A percentile compares a stretch with the other conserved stretches of the same genome.
Evolutionary conservation across 305 asterid genomes (phyloP).

Genomic region (Fraxinus dipetala): DNA sequence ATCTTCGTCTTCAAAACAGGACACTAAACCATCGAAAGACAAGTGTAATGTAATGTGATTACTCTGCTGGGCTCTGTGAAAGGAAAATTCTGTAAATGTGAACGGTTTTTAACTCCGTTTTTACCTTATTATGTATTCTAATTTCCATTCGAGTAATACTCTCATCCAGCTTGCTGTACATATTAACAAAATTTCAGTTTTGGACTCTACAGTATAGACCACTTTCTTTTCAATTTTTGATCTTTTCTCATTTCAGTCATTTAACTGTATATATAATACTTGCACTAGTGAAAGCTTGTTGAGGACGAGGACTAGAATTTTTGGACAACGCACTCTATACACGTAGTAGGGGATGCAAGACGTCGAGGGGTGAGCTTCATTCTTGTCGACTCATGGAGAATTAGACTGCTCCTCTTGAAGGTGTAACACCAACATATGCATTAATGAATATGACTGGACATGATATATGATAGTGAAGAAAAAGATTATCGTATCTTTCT

Average conservation of each 20-base stretch:
- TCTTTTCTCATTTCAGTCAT: background rate
- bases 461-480: background rate
- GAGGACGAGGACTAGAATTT: background rate
- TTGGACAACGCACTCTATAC: background rate
- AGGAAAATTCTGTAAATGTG: constrained; percentile 19
- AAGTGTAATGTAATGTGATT: constrained; percentile 68
- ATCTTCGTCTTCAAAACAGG: constrained; percentile 52
- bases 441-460: background rate
- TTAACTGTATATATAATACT: background rate
- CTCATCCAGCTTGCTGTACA: background rate
- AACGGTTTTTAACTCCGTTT: constrained; percentile 16
- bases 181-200: background rate
- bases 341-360: background rate
- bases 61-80: background rate
- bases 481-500: background rate
- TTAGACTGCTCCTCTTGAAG: background rate
- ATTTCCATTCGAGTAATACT: background rate
- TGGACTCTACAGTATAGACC: background rate
- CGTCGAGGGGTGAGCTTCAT: background rate
- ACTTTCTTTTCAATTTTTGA: background rate
- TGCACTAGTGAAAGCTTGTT: background rate
- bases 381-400: background rate
- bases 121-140: background rate
- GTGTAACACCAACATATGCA: background rate
- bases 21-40: constrained; percentile 59